Conservation (phyloP, 352 stramenopile genomes). For the Blastocystis hominis region DNA sequence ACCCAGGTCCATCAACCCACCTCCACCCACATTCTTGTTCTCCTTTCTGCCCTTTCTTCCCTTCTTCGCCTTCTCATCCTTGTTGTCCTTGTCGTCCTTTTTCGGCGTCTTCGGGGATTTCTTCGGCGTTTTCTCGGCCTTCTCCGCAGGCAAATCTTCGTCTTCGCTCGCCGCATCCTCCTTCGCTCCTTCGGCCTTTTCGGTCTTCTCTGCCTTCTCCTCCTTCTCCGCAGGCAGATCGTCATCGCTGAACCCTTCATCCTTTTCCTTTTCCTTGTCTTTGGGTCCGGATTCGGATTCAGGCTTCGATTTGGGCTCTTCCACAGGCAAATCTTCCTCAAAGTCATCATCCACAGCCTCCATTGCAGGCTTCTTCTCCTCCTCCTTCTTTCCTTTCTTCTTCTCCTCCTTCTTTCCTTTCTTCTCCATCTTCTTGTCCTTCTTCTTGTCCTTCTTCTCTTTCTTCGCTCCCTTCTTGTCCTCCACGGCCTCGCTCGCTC, state of each 20-base stretch:
- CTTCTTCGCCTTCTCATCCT: constrained; percentile 13
- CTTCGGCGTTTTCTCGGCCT: background rate
- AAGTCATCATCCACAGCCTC: background rate
- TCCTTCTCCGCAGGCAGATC: background rate
- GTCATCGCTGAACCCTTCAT: background rate
- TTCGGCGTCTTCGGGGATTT: background rate
- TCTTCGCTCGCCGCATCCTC: background rate
- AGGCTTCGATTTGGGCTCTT: background rate
- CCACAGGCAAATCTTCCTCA: background rate
- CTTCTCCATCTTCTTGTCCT: background rate
- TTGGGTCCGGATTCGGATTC: background rate
- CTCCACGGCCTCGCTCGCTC: background rate
- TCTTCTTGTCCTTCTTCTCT: background rate
- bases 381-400: background rate
- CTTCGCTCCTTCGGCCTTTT: background rate
- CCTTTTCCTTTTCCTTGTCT: background rate
- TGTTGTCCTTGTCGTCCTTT: background rate
- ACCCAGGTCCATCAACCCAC: background rate
- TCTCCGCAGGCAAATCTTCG: background rate
- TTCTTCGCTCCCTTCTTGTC: too few relatives aligned
- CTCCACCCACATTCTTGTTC: background rate
- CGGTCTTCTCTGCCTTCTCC: background rate
- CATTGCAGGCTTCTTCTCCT: background rate
- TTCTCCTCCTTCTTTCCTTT: background rate
- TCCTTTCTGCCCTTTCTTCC: background rate